Evolutionary conservation across 805 yeast species (phyloP).

Genomic region (Yueomyces sinensis): DNA sequence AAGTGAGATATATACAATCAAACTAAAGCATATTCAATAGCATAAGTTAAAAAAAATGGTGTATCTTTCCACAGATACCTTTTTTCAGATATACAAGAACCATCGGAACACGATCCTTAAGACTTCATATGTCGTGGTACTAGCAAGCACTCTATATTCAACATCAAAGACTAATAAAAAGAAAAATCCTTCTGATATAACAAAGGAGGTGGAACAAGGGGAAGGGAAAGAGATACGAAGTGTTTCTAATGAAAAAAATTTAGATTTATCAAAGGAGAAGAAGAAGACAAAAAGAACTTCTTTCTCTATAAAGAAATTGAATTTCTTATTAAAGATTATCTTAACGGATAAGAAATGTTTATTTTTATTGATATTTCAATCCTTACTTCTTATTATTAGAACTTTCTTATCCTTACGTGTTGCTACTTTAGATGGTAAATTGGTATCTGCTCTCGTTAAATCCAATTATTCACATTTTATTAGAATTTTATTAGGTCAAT

Average conservation of each 20-base stretch:
- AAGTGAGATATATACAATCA: too few relatives aligned
- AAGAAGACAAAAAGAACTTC: neutral
- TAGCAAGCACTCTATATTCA: neutral
- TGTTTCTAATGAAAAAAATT: too few relatives aligned
- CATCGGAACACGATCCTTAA: neutral
- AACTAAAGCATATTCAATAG: too few relatives aligned
- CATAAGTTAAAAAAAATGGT: too few relatives aligned
- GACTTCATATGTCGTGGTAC: neutral
- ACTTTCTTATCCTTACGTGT: conserved; percentile 69
- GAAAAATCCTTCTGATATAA: too few relatives aligned
- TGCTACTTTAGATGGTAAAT: conserved; percentile 73
- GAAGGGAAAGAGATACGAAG: too few relatives aligned
- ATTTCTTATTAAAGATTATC: conserved; percentile 16
- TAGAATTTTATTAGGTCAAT: conserved; percentile 42
- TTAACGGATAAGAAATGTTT: conserved; percentile 19
- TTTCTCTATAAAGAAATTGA: conserved; percentile 2
- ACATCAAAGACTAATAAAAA: too few relatives aligned
- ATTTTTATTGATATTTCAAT: conserved; percentile 33
- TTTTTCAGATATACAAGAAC: neutral
- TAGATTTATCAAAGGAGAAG: too few relatives aligned
- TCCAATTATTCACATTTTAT: conserved; percentile 54
- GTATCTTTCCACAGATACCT: neutral
- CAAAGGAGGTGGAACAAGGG: too few relatives aligned
- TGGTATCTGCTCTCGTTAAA: conserved; percentile 70
- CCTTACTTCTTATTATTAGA: conserved; percentile 46